Evolutionary conservation across 768 basidiomycete species (phyloP), one percentile per base, ranked within the genome.

Genomic region (Termitomyces sp.): DNA sequence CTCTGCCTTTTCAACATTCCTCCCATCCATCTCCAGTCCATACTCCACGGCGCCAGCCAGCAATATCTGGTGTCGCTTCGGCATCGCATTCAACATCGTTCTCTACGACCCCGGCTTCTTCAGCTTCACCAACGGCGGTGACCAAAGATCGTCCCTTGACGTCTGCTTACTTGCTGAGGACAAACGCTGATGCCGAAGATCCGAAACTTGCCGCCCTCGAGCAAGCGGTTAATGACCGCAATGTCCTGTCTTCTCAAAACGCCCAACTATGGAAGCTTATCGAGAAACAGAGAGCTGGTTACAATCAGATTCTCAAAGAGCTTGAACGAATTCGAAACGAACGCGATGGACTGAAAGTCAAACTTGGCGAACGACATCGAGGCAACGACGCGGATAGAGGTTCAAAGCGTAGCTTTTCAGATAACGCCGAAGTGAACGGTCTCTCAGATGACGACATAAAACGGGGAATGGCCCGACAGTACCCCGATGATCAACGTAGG

Each of bases 231-330:
- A 78, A 78, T 16, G 95, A 98, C 65, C 83, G 94, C 62, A 96
- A 95, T 66, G 72, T 76, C 40, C 82, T 95, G 49, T 83, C 88
- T 11, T 72, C 84, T 4, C 94, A 96, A 75, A 96, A 96, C 69
- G 75, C 86, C 16, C 92, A 95, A 73, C 83, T 96, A 21, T 96
- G 95, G 95, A 95, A 95, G 71, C 81, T 95, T 60, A 87, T 96
- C 67, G 92, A 95, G 79, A 95, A 94, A 69, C 92, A 95, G 70
- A 82, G 92, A 54, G 71, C 83, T 21, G 90, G 86, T n/a, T 90
- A 90, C 67, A 84, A 82, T 58, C 85, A 89, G 56, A 82, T 92
- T 54, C 76, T 89, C 69, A 90, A 90, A 73, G 92, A 96, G 64
- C 78, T 92, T 43, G 93, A 95, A 62, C 83, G 94, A 54, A 82